Evolutionary conservation across 1,139 yeast genomes (phyloP).

Genomic region (Candida dubliniensis): DNA sequence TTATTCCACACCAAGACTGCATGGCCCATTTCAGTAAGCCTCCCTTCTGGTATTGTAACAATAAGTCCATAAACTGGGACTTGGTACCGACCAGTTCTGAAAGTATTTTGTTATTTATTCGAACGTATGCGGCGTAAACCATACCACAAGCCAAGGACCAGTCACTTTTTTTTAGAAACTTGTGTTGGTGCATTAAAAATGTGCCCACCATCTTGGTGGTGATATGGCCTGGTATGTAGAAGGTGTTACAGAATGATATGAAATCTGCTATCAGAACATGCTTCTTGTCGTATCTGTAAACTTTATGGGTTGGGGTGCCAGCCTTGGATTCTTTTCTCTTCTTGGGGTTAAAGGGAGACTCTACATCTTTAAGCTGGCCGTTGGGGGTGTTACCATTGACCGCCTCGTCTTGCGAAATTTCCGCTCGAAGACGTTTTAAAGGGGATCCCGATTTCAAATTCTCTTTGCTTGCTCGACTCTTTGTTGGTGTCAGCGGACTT

Average conservation of each 20-base stretch:
- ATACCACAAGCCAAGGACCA: slow-evolving; percentile 73
- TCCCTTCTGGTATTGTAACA: slow-evolving; percentile 56
- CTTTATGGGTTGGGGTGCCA: slow-evolving; percentile 2
- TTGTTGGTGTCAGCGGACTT: slow-evolving; percentile 13
- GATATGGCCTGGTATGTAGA: slow-evolving; percentile 56
- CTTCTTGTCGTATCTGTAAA: slow-evolving; percentile 25
- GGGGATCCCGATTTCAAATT: slow-evolving; percentile 12
- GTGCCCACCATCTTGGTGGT: slow-evolving; percentile 53
- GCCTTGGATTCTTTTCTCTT: slow-evolving; percentile 5
- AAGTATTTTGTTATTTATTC: slow-evolving; percentile 52
- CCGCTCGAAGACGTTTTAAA: slow-evolving; percentile 12
- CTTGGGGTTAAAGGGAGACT: slow-evolving; percentile 37
- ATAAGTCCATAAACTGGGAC: slow-evolving; percentile 45
- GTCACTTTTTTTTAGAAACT: slow-evolving; percentile 53
- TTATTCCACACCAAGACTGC: slow-evolving; percentile 51
- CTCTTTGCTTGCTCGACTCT: slow-evolving; percentile 1
- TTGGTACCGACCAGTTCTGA: slow-evolving; percentile 49
- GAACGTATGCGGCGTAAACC: slow-evolving; percentile 55
- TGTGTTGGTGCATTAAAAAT: slow-evolving; percentile 50
- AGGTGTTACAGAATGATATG: slow-evolving; percentile 59
- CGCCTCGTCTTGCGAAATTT: neutral
- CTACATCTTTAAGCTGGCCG: slow-evolving; percentile 19
- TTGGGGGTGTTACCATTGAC: neutral
- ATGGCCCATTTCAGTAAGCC: slow-evolving; percentile 49
- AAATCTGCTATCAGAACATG: slow-evolving; percentile 48